Evolutionary conservation across 129 eudicot genomes (phyloP).

Genomic region (Lactuca sativa): DNA sequence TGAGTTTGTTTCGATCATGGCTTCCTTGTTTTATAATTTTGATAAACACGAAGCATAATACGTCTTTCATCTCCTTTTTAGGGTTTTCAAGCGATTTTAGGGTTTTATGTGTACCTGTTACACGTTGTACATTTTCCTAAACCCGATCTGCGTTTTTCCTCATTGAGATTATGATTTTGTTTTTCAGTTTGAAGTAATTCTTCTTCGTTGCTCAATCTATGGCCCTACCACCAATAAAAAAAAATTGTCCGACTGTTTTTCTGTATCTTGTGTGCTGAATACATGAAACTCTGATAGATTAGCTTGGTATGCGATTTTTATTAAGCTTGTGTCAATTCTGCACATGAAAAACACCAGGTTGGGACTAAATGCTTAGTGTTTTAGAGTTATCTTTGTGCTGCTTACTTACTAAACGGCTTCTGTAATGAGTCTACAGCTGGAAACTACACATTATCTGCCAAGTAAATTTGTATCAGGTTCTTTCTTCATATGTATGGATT

Average conservation of each 20-base stretch:
- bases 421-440: background rate
- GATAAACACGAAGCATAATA: background rate
- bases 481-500: background rate
- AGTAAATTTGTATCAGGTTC: background rate
- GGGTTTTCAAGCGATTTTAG: slow-evolving; percentile 23
- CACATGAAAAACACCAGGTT: too few species aligned
- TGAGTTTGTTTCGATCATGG: background rate
- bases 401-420: slow-evolving; percentile 1
- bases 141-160: slow-evolving; percentile 19
- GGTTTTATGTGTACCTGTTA: slow-evolving; percentile 13
- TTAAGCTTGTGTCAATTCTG: background rate
- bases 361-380: background rate
- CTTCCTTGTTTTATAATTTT: background rate
- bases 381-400: slow-evolving; percentile 3
- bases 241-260: slow-evolving; percentile 2
- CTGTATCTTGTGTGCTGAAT: background rate
- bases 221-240: background rate
- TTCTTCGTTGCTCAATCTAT: background rate
- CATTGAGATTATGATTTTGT: background rate
- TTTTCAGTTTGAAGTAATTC: background rate
- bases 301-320: background rate
- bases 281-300: background rate
- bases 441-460: slow-evolving; percentile 1
- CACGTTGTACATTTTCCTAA: background rate
- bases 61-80: slow-evolving; percentile 3